These are phyloP conservation scores for Acacia confusa DNA, from an alignment of 306 rosid species.

Conservation along the genomic window DNA sequence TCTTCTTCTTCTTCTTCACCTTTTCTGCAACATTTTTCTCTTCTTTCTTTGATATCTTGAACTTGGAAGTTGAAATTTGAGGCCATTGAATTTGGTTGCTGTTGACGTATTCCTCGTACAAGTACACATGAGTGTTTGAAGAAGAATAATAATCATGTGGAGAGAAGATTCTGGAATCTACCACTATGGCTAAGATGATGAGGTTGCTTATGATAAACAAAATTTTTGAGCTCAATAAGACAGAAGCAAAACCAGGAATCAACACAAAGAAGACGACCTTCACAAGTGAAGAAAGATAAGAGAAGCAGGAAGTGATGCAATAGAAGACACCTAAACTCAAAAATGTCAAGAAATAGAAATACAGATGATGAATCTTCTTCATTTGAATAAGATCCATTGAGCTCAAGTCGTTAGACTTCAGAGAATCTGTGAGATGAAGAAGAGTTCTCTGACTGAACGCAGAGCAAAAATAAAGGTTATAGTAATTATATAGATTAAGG, in stretches of 20 bases:
- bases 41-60: neutral
- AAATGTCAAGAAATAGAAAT: neutral
- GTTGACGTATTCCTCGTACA: constrained; percentile 19
- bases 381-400: constrained; percentile 9
- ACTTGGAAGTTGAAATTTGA: constrained; percentile 12
- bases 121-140: constrained; percentile 20
- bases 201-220: constrained; percentile 1
- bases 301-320: neutral
- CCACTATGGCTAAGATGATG: constrained; percentile 6
- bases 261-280: neutral
- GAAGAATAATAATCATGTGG: constrained; percentile 18
- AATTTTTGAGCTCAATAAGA: neutral
- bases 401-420: neutral
- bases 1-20: neutral
- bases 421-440: neutral
- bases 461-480: neutral
- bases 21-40: constrained; percentile 10
- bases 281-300: neutral
- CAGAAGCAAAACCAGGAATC: neutral
- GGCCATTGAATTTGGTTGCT: constrained; percentile 22
- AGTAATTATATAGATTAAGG: constrained; percentile 1
- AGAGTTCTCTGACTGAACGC: neutral
- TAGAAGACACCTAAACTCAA: constrained; percentile 1
- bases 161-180: constrained; percentile 44
- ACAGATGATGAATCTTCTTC: neutral